Conservation (phyloP, 345 rosid genomes). For the Eucalyptus paniculata region DNA sequence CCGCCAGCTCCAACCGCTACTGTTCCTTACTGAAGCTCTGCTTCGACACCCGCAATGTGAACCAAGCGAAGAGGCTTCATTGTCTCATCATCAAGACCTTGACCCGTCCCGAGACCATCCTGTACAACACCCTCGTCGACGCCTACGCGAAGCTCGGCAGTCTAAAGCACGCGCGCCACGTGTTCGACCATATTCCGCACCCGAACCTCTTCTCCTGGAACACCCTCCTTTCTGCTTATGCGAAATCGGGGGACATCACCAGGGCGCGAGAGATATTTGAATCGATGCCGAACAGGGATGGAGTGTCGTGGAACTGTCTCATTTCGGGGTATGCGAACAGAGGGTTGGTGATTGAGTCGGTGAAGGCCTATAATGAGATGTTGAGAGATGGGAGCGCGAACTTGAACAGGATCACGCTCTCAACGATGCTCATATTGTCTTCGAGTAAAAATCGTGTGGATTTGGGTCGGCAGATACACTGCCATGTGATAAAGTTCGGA, state of each 20-base stretch:
- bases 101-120: conserved; percentile 33
- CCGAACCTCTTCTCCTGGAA: conserved; percentile 78
- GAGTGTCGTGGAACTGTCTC: conserved; percentile 74
- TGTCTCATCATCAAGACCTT: conserved; percentile 41
- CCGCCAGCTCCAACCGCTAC: conserved; percentile 17
- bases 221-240: conserved; percentile 66
- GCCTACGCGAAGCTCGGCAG: conserved; percentile 21
- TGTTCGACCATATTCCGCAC: conserved; percentile 52
- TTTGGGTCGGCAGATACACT: conserved; percentile 70
- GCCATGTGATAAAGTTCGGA: conserved; percentile 61
- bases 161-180: conserved; percentile 38
- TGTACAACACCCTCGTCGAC: conserved; percentile 40
- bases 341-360: conserved; percentile 36
- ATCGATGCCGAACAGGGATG: conserved; percentile 52
- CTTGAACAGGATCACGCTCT: conserved; percentile 64
- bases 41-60: conserved; percentile 22
- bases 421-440: conserved; percentile 56
- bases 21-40: conserved; percentile 42
- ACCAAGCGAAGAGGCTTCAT: conserved; percentile 47
- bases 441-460: conserved; percentile 24
- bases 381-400: conserved; percentile 32
- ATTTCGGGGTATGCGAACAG: conserved; percentile 53
- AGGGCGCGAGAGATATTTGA: conserved; percentile 37
- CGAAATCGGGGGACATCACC: conserved; percentile 45
- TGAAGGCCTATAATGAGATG: conserved; percentile 52